Conservation (phyloP, 305 asterid species). For the Solanum aculeatissimum region DNA sequence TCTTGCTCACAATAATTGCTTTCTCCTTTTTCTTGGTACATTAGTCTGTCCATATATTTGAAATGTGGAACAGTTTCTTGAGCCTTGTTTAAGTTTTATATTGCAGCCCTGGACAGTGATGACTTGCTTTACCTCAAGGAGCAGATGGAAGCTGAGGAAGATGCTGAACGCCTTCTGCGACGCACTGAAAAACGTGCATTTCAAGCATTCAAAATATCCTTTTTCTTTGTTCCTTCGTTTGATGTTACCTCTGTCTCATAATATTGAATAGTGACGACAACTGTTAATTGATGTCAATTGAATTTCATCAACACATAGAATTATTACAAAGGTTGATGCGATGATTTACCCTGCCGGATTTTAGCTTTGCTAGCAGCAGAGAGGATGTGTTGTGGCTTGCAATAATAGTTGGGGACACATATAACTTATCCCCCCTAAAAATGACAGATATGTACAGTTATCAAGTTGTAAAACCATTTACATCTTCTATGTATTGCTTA, state of each 20-base stretch:
- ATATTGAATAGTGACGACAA: background rate
- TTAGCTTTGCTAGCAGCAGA: background rate
- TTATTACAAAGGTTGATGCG: background rate
- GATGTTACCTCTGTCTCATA: background rate
- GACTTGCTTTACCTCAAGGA: constrained; percentile 95
- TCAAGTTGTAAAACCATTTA: background rate
- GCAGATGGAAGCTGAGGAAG: constrained; percentile 98
- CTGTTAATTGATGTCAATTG: background rate
- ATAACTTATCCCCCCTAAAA: background rate
- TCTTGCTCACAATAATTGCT: background rate
- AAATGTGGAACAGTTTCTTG: background rate
- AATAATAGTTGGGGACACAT: background rate
- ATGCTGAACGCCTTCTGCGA: constrained; percentile 87
- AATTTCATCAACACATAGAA: background rate
- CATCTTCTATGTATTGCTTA: constrained; percentile 21
- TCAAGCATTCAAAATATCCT: constrained; percentile 96
- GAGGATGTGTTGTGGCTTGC: background rate
- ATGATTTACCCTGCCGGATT: background rate
- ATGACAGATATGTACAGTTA: background rate
- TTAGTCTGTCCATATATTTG: background rate
- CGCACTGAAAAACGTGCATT: constrained; percentile 94
- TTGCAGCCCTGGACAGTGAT: constrained; percentile 96
- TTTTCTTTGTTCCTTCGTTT: constrained; percentile 3
- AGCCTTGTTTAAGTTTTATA: constrained; percentile 21
- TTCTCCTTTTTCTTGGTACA: background rate